These are phyloP conservation scores for Apiospora arundinis DNA, from an alignment of 2,329 filamentous ascomycete genomes.

Conservation along the genomic window DNA sequence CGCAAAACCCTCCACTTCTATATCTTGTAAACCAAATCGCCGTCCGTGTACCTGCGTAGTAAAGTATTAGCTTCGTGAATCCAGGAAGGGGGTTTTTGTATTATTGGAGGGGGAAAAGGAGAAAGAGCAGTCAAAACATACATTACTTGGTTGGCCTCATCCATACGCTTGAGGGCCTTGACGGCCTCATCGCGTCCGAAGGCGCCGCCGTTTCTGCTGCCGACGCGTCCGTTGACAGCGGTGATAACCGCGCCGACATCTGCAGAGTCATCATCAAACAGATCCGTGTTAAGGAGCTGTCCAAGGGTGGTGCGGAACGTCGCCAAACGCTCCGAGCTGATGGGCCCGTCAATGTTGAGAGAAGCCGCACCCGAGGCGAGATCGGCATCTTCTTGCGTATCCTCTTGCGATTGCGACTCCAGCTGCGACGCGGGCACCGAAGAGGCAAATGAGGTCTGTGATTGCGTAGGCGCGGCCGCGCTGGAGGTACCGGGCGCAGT, in stretches of 20 bases:
- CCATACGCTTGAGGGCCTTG: conserved; percentile 79
- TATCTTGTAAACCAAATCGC: conserved; percentile 43
- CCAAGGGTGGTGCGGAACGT: conserved; percentile 84
- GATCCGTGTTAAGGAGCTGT: conserved; percentile 76
- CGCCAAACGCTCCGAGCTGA: conserved; percentile 68
- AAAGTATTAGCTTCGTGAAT: background rate
- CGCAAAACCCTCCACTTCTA: conserved; percentile 20
- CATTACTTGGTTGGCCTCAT: conserved; percentile 90
- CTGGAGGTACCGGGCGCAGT: conserved; percentile 39
- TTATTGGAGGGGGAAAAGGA: background rate
- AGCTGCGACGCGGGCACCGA: conserved; percentile 79
- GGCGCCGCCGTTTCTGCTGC: conserved; percentile 55
- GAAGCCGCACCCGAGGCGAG: conserved; percentile 42
- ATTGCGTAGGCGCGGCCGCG: conserved; percentile 44
- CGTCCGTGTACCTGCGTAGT: conserved; percentile 40
- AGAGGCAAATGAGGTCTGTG: conserved; percentile 74
- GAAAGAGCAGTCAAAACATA: conserved; percentile 55
- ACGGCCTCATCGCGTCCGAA: conserved; percentile 78
- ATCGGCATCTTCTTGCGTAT: conserved; percentile 48
- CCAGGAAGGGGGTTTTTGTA: conserved; percentile 25
- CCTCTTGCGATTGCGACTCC: conserved; percentile 50
- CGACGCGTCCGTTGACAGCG: conserved; percentile 78
- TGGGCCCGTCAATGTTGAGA: conserved; percentile 51
- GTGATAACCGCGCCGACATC: conserved; percentile 75
- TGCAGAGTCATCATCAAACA: conserved; percentile 90